phyloP scores from a whole-genome alignment of 73 alveolate species.

The Urostyla sp. region DNA sequence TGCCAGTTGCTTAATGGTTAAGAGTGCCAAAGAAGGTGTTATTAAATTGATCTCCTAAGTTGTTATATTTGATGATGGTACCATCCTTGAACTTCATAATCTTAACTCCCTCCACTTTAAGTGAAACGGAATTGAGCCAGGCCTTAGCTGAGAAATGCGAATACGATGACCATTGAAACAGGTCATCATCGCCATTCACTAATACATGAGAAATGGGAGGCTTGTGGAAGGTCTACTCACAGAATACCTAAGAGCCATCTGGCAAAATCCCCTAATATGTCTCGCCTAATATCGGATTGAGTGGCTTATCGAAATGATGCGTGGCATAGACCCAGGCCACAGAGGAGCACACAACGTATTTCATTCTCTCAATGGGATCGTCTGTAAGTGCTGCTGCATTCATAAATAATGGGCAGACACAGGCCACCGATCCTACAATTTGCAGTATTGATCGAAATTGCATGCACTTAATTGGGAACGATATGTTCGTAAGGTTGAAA shows the following conservation, averaged over 20 bases:
- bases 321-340: slow-evolving; percentile 70
- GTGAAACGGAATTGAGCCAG: slow-evolving; percentile 79
- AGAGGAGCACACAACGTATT: slow-evolving; percentile 69
- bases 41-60: slow-evolving; percentile 75
- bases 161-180: slow-evolving; percentile 67
- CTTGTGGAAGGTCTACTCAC: slow-evolving; percentile 59
- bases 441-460: slow-evolving; percentile 70
- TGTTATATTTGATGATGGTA: slow-evolving; percentile 51
- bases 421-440: slow-evolving; percentile 53
- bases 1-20: slow-evolving; percentile 73
- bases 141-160: slow-evolving; percentile 84
- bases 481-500: slow-evolving; percentile 75
- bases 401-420: slow-evolving; percentile 69
- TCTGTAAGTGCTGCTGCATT: slow-evolving; percentile 80
- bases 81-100: slow-evolving; percentile 82
- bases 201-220: slow-evolving; percentile 75
- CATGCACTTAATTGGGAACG: slow-evolving; percentile 91
- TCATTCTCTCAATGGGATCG: slow-evolving; percentile 84
- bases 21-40: slow-evolving; percentile 86
- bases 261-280: slow-evolving; percentile 46
- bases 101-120: slow-evolving; percentile 74
- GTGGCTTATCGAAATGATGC: slow-evolving; percentile 79
- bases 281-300: slow-evolving; percentile 66
- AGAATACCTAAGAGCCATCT: slow-evolving; percentile 49
- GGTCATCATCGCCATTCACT: slow-evolving; percentile 80